A percentile compares a stretch with the other conserved stretches of the same genome.
These are phyloP conservation scores for Apiospora sp. DNA, from an alignment of 2,329 filamentous ascomycete species.

Conservation along the genomic window DNA sequence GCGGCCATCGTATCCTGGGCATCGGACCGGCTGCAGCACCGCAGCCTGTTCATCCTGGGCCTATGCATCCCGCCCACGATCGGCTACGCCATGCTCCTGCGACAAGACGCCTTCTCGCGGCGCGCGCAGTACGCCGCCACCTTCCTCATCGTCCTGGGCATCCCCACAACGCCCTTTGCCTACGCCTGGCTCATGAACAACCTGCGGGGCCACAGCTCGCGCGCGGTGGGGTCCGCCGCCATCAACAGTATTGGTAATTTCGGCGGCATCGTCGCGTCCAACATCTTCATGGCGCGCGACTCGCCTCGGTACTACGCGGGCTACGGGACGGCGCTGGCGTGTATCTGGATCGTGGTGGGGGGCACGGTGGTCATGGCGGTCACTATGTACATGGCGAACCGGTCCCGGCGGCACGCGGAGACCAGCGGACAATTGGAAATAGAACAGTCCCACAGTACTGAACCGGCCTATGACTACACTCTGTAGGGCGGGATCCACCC, in stretches of 20 bases:
- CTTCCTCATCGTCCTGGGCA: constrained; percentile 40
- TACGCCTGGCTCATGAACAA: constrained; percentile 43
- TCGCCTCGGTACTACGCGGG: constrained; percentile 45
- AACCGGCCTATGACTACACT: background rate
- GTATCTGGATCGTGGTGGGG: background rate
- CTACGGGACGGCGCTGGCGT: constrained; percentile 35
- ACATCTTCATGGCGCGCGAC: constrained; percentile 47
- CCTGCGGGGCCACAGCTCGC: constrained; percentile 38
- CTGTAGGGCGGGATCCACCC: background rate
- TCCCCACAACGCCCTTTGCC: constrained; percentile 41
- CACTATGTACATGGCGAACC: background rate
- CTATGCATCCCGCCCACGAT: constrained; percentile 37
- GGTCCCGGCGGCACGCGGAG: background rate
- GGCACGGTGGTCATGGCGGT: background rate
- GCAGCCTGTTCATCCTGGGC: constrained; percentile 41
- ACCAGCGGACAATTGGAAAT: background rate
- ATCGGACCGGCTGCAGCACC: constrained; percentile 42
- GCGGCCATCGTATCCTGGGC: constrained; percentile 53
- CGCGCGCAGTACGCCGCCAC: background rate
- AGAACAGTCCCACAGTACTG: background rate
- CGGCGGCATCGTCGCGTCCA: constrained; percentile 50
- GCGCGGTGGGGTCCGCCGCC: constrained; percentile 39
- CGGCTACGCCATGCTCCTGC: constrained; percentile 40
- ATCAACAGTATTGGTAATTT: constrained; percentile 42
- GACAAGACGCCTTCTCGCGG: constrained; percentile 23